Base-by-base conservation (phyloP, 2,329 filamentous ascomycete genomes). In the Emergomyces pasteurianus region DNA sequence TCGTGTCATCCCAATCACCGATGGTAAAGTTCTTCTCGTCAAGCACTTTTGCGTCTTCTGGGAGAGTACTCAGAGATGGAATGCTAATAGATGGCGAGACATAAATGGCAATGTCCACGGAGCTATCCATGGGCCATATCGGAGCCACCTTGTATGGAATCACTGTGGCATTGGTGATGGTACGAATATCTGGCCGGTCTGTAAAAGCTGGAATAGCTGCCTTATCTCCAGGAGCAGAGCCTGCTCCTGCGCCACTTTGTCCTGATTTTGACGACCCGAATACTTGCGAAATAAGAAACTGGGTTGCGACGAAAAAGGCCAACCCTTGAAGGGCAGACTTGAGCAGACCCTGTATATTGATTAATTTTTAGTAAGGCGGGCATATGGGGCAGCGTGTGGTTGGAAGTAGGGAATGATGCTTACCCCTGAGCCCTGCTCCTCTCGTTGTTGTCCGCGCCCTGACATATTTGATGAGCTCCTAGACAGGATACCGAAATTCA, bases 61-160 rank as follows among this genome's bases (percentile, higher is more conserved):
- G 80, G 47, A 86, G 80, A 56, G 83, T 79, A 64, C 83, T 82
- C 66, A 96, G 79, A 26, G 87, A 81, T 16, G 83, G 84, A 63
- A 90, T 83, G 40, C 83, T 81, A 65, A 88, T 81, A 10, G 87
- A 88, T 14, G 89, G 83, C 55, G 91, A 92, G 60, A 97, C 83
- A 67, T 92, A 94, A 71, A 99, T 83, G 66, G 84, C 80, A 67
- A 99, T 84, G 74, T 99, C 94, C 66, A 99, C 75, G 62, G 83
- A 78, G 68, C 85, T 89, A 71, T 94, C 85, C 55, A 82, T 78
- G 2, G 89, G 85, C 94, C 94, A 99, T 69, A 97, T 90, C 26
- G 94, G 92, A 43, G 88, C 88, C 63, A 96, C 80, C 61, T 81
- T 82, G 65, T 86, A 81, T 1, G 91, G 90, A 21, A 90, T 75